These are phyloP conservation scores for Arthrobotrys sinensis DNA, from an alignment of 2,329 filamentous ascomycete species.

Conservation along the genomic window DNA sequence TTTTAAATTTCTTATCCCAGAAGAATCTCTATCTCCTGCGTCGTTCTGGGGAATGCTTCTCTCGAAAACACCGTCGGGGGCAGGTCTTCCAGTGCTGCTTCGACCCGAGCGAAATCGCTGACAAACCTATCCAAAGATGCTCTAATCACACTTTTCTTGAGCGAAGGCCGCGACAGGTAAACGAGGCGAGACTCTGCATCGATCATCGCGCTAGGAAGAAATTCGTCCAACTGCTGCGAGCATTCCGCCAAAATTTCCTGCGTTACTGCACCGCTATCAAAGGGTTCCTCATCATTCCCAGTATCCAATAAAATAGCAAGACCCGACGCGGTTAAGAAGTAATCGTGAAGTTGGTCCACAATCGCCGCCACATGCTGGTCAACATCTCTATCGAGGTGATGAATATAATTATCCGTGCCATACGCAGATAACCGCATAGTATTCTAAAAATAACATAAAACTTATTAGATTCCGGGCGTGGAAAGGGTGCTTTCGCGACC, in stretches of 20 bases:
- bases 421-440: conserved; percentile 55
- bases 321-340: conserved; percentile 82
- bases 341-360: conserved; percentile 78
- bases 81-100: conserved; percentile 72
- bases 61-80: conserved; percentile 64
- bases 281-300: conserved; percentile 69
- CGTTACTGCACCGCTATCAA: conserved; percentile 73
- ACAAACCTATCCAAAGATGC: conserved; percentile 88
- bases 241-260: conserved; percentile 73
- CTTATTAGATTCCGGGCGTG: background rate
- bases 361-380: conserved; percentile 74
- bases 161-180: conserved; percentile 78
- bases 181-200: conserved; percentile 88
- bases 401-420: conserved; percentile 69
- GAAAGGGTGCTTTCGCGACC: conserved; percentile 75
- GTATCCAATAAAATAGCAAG: conserved; percentile 76
- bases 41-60: conserved; percentile 74
- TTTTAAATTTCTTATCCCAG: conserved; percentile 65
- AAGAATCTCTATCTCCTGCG: conserved; percentile 75
- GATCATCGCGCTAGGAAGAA: conserved; percentile 91
- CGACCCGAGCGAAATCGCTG: conserved; percentile 82
- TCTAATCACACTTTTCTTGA: conserved; percentile 84
- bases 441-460: conserved; percentile 22
- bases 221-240: conserved; percentile 86
- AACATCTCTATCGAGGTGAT: conserved; percentile 74